Evolutionary conservation across 2,329 filamentous ascomycete species (phyloP), one percentile per base, ranked within the genome.

Genomic region (Penicillium sp.): DNA sequence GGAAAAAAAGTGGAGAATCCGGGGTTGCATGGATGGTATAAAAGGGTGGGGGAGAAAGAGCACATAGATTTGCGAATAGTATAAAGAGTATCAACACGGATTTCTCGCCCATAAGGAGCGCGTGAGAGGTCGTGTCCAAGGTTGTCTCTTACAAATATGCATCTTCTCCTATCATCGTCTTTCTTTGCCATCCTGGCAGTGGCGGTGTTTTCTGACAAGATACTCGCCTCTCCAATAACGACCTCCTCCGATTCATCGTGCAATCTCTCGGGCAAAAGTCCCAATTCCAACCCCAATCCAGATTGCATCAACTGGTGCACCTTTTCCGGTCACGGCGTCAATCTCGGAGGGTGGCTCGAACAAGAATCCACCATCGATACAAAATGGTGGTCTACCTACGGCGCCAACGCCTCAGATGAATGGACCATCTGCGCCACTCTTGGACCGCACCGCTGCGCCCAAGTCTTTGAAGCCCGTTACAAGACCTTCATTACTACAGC

Each of bases 291-390:
- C 26, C 33, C 42, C 37, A 48, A 18, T 5, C 37, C 13, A 4
- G 24, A 33, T 27, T 60, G 56, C 39, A 39, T 55, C 33, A 48
- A 62, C 44, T 61, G 57, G 57, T 41, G 27, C 12, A 56, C 49
- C 28, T 56, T 52, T 37, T 48, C 53, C 13, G 52, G 48, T 34
- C 39, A 57, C 35, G 55, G 53, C n/a, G 55, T 56, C 26, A 63
- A 61, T 29, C 50, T 62, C 1, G 58, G 59, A 9, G 59, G 59
- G 24, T 62, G 56, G 60, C 55, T 62, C 2, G 55, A 53, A 12
- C 57, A 62, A 45, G 58, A 62, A 47, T 56, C 57, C 25, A 59
- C 55, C 11, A 58, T 63, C 26, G 58, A 62, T 35, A 56, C 46
- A 11, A 12, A 33, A 1, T 59, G 55, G 50, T 64, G 59, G 59